Evolutionary conservation across 805 yeast genomes (phyloP).

Genomic region (Priceomyces carsonii): DNA sequence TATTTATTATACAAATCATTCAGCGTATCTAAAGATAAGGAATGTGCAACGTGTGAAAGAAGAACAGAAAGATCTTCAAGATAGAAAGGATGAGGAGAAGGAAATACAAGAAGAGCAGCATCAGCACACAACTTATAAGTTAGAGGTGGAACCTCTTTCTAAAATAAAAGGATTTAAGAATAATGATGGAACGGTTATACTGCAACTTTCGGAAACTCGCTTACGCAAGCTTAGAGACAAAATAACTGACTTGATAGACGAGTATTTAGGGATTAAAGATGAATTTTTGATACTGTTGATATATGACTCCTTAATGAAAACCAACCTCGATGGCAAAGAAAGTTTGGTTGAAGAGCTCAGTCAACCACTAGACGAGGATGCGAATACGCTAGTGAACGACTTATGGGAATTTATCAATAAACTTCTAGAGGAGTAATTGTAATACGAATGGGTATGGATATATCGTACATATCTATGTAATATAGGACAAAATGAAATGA

Average conservation of each 20-base stretch:
- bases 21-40: conserved; percentile 45
- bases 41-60: conserved; percentile 39
- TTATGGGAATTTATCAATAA: conserved; percentile 29
- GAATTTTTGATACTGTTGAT: conserved; percentile 50
- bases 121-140: conserved; percentile 2
- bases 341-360: conserved; percentile 45
- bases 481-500: too few species aligned
- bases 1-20: conserved; percentile 42
- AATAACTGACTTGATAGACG: conserved; percentile 47
- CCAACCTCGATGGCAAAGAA: conserved; percentile 30
- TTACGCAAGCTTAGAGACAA: conserved; percentile 27
- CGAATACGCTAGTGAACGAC: conserved; percentile 40
- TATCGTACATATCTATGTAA: too few species aligned
- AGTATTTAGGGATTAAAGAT: conserved; percentile 54
- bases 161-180: too few species aligned
- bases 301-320: conserved; percentile 31
- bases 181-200: too few species aligned
- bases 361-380: conserved; percentile 54
- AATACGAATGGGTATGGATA: too few species aligned
- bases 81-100: conserved; percentile 33
- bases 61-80: conserved; percentile 41
- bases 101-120: conserved; percentile 14
- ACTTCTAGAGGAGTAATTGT: too few species aligned
- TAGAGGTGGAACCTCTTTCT: background rate
- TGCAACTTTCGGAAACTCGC: background rate